phyloP scores from a whole-genome alignment of 148 eudicot species.

The Fagopyrum esculentum region DNA sequence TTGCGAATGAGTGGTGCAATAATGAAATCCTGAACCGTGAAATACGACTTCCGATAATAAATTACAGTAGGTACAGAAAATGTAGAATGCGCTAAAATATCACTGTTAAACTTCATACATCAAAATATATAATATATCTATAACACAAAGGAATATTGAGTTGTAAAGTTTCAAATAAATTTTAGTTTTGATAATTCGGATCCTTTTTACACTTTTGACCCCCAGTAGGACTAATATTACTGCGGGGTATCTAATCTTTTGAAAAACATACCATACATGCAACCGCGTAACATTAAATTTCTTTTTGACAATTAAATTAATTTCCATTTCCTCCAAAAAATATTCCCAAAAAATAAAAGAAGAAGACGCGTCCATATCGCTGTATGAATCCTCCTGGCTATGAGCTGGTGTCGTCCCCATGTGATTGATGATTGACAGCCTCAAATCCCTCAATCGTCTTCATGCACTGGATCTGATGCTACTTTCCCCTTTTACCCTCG shows the following conservation, averaged over 20 bases:
- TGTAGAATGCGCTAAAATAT: no score
- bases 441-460: background rate
- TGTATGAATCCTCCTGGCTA: background rate
- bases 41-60: no score
- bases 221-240: background rate
- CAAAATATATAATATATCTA: no score
- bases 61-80: no score
- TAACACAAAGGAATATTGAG: no score
- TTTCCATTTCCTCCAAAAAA: conserved; percentile 9
- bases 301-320: background rate
- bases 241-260: background rate
- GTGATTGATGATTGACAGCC: conserved; percentile 9
- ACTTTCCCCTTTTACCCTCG: conserved; percentile 57
- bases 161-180: no score
- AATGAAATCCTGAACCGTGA: no score
- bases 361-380: background rate
- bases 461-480: background rate
- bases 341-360: background rate
- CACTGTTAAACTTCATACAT: no score
- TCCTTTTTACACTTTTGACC: conserved; percentile 3
- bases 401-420: conserved; percentile 3
- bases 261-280: background rate
- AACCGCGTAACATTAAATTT: background rate
- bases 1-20: no score
- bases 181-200: no score